phyloP scores from a whole-genome alignment of 2,329 filamentous ascomycete genomes.

The Pseudocercospora vitis region DNA sequence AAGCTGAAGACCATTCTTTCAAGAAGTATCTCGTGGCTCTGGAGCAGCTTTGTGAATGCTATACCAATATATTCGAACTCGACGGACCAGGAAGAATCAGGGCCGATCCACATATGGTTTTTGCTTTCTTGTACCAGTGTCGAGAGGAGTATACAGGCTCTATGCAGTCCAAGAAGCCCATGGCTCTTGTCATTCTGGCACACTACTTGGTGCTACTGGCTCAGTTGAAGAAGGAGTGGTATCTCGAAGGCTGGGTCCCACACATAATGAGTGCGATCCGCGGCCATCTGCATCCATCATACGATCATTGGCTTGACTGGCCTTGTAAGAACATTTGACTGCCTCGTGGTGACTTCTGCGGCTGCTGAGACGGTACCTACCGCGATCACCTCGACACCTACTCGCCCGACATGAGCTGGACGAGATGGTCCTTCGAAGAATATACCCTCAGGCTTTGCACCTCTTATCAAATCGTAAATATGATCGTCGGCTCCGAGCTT shows the following conservation, averaged over 20 bases:
- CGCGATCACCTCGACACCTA: no score
- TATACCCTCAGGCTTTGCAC: no score
- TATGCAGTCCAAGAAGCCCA: slow-evolving; percentile 16
- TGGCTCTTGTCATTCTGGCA: slow-evolving; percentile 24
- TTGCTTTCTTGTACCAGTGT: slow-evolving; percentile 23
- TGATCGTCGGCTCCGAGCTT: no score
- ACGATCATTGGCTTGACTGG: slow-evolving; percentile 23
- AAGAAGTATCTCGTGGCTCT: slow-evolving; percentile 21
- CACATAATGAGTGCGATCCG: slow-evolving; percentile 21
- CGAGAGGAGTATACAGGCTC: slow-evolving; percentile 18
- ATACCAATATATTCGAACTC: slow-evolving; percentile 9
- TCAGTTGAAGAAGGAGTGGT: slow-evolving; percentile 20
- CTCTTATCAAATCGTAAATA: no score
- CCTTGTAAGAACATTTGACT: slow-evolving; percentile 6
- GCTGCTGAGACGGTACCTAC: no score
- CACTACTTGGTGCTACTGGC: slow-evolving; percentile 20
- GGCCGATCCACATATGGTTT: slow-evolving; percentile 11
- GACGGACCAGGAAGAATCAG: slow-evolving; percentile 4
- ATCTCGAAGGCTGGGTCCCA: slow-evolving; percentile 21
- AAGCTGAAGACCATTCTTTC: slow-evolving; percentile 20
- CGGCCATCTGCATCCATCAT: slow-evolving; percentile 18
- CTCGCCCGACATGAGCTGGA: no score
- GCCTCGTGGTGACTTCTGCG: no score
- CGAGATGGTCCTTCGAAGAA: no score
- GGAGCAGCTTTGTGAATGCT: slow-evolving; percentile 16